phyloP scores from a whole-genome alignment of 495 filamentous ascomycete genomes.

The Monascus purpureus region DNA sequence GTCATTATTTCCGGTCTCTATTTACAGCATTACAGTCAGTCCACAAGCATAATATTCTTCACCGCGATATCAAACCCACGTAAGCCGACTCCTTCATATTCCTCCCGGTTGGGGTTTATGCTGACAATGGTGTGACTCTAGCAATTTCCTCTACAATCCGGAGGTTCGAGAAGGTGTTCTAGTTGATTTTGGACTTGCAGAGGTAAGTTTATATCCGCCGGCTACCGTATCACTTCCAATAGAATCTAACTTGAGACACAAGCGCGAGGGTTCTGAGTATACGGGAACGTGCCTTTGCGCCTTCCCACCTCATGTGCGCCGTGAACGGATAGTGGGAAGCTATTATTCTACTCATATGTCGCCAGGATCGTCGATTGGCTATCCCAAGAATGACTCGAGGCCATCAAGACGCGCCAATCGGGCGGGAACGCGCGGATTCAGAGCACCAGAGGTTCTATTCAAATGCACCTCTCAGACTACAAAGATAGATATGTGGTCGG shows the following conservation, averaged over 20 bases:
- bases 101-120: not conserved
- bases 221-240: slow-evolving; percentile 1
- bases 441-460: slow-evolving; percentile 90
- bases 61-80: slow-evolving; percentile 98
- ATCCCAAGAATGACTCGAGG: slow-evolving; percentile 77
- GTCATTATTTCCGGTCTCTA: slow-evolving; percentile 76
- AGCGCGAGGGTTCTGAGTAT: slow-evolving; percentile 32
- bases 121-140: slow-evolving; percentile 11
- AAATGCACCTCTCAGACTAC: slow-evolving; percentile 97
- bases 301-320: slow-evolving; percentile 22
- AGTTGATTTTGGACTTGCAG: slow-evolving; percentile 92
- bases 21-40: slow-evolving; percentile 75
- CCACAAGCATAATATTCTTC: slow-evolving; percentile 70
- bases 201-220: slow-evolving; percentile 25
- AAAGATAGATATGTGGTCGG: slow-evolving; percentile 95
- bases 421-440: slow-evolving; percentile 91
- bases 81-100: slow-evolving; percentile 9
- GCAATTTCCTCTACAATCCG: slow-evolving; percentile 92
- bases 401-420: slow-evolving; percentile 82
- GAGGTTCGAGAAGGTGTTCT: slow-evolving; percentile 69
- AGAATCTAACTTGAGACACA: not conserved
- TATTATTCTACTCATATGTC: slow-evolving; percentile 28
- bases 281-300: slow-evolving; percentile 27
- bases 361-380: slow-evolving; percentile 44
- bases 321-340: slow-evolving; percentile 23